phyloP scores from a whole-genome alignment of 2,329 filamentous ascomycete genomes.

The Mycosphaerella arachidis region DNA sequence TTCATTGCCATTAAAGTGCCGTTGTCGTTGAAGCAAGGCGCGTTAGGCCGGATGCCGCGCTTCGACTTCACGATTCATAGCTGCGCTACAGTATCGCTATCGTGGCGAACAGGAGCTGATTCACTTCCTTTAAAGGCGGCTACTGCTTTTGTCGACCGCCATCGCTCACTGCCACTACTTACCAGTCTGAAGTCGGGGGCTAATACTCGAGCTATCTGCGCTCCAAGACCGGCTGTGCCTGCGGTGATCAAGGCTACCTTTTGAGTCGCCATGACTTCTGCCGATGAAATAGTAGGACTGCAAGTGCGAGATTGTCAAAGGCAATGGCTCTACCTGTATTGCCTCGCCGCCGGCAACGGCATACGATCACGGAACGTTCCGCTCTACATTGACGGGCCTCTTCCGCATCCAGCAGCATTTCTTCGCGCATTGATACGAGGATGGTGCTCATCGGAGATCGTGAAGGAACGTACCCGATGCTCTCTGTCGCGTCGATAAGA shows the following conservation, averaged over 20 bases:
- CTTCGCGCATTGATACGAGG: too few relatives aligned
- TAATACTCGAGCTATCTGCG: conserved; percentile 43
- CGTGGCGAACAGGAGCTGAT: too few relatives aligned
- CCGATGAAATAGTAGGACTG: not conserved
- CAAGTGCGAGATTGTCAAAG: not conserved
- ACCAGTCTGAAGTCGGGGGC: conserved; percentile 46
- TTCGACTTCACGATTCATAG: too few relatives aligned
- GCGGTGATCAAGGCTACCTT: conserved; percentile 48
- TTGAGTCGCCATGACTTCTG: conserved; percentile 33
- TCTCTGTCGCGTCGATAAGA: too few relatives aligned
- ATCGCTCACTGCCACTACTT: conserved; percentile 10
- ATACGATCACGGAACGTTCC: not conserved
- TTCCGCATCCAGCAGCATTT: not conserved
- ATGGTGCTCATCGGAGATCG: too few relatives aligned
- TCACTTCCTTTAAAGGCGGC: too few relatives aligned
- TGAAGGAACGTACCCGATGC: too few relatives aligned
- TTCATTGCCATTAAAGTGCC: not conserved
- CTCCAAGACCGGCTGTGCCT: conserved; percentile 47
- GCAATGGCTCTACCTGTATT: not conserved
- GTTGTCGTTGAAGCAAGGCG: too few relatives aligned
- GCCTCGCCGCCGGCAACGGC: not conserved
- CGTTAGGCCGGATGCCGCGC: too few relatives aligned
- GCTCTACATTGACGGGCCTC: not conserved
- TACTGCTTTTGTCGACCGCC: too few relatives aligned
- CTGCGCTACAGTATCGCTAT: too few relatives aligned